Conservation (phyloP, 371 early-diverging fungal species). For the Rhizomucor miehei region DNA sequence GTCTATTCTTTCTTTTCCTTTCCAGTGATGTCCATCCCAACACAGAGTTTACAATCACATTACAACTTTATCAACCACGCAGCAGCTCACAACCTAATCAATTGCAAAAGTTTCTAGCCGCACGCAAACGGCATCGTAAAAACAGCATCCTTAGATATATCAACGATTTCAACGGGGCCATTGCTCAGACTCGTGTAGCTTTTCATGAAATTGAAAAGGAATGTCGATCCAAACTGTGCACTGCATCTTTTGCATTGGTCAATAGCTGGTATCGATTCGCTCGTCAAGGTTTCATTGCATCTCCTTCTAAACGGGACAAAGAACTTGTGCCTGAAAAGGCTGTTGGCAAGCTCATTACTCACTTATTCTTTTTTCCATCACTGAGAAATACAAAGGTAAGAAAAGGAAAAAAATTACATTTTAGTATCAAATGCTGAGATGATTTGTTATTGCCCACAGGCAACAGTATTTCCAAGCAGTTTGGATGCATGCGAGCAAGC, state of each 20-base stretch:
- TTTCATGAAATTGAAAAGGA: slow-evolving; percentile 17
- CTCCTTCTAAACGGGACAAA: slow-evolving; percentile 5
- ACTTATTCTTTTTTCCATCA: slow-evolving; percentile 23
- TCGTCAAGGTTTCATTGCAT: slow-evolving; percentile 4
- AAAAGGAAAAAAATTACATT: neutral
- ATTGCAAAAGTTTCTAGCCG: slow-evolving; percentile 7
- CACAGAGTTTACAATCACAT: slow-evolving; percentile 19
- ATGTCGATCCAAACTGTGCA: slow-evolving; percentile 19
- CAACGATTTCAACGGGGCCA: slow-evolving; percentile 18
- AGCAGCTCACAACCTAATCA: slow-evolving; percentile 4
- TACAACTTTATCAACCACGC: slow-evolving; percentile 7
- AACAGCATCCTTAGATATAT: slow-evolving; percentile 16
- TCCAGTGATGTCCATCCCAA: slow-evolving; percentile 13
- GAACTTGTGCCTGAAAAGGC: slow-evolving; percentile 27
- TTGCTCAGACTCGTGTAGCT: slow-evolving; percentile 36
- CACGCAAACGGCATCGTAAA: neutral
- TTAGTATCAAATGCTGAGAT: too few species aligned
- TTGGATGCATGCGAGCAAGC: slow-evolving; percentile 31
- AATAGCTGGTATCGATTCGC: slow-evolving; percentile 40
- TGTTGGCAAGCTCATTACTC: slow-evolving; percentile 32
- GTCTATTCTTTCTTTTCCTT: neutral
- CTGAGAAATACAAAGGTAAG: slow-evolving; percentile 12
- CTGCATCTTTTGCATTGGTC: slow-evolving; percentile 32
- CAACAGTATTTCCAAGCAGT: slow-evolving; percentile 8
- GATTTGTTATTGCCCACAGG: slow-evolving; percentile 3